Conservation (phyloP, 345 rosid genomes). For the Mercurialis annua region DNA sequence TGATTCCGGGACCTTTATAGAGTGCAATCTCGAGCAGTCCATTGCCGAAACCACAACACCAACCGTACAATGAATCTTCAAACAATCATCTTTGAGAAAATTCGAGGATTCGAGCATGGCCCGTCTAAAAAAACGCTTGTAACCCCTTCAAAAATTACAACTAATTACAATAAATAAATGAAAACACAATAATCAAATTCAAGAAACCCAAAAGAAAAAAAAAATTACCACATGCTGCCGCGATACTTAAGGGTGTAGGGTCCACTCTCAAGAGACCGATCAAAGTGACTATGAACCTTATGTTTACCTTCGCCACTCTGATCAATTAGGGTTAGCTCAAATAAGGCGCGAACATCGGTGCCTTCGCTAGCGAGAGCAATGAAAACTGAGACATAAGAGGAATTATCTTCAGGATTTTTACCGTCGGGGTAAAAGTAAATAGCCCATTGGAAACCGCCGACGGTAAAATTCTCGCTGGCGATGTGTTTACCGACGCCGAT, state of each 20-base stretch:
- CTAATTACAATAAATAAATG: background rate
- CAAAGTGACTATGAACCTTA: conserved; percentile 89
- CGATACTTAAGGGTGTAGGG: conserved; percentile 91
- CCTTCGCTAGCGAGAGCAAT: conserved; percentile 96
- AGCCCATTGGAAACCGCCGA: conserved; percentile 87
- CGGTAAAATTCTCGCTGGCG: conserved; percentile 82
- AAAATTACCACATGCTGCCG: conserved; percentile 84
- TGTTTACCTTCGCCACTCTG: conserved; percentile 86
- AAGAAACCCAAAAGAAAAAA: too few species aligned
- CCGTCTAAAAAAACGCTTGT: conserved; percentile 86
- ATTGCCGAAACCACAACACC: conserved; percentile 90
- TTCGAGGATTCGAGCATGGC: conserved; percentile 74
- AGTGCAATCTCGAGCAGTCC: conserved; percentile 72
- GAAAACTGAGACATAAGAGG: conserved; percentile 78
- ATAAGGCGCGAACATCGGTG: conserved; percentile 81
- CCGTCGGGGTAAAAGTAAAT: conserved; percentile 93
- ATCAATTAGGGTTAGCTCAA: conserved; percentile 75
- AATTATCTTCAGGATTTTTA: conserved; percentile 77
- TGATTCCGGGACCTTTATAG: conserved; percentile 83
- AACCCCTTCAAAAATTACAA: conserved; percentile 52
- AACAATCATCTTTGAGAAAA: conserved; percentile 82
- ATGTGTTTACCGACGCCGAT: conserved; percentile 91
- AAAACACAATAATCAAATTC: too few species aligned
- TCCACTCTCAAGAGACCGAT: conserved; percentile 86
- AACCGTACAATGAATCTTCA: conserved; percentile 83